Percentiles rank a stretch among this genome's conserved stretches.
Evolutionary conservation across 352 stramenopile species (phyloP).

Genomic region (Globisporangium orthogonon): DNA sequence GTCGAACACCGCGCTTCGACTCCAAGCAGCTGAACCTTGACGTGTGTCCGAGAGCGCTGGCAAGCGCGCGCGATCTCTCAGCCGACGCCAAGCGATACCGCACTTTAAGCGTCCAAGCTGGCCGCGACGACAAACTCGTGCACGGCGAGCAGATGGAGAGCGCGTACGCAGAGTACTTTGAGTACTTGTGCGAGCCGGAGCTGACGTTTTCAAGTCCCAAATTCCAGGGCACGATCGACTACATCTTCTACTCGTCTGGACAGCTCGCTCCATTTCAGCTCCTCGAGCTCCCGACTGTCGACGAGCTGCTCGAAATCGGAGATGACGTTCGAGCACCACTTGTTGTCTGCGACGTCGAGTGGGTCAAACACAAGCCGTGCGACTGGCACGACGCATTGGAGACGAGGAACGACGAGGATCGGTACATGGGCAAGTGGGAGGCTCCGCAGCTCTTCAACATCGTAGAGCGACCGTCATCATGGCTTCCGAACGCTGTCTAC

Average conservation of each 20-base stretch:
- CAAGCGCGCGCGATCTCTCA: neutral
- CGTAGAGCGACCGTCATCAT: constrained; percentile 19
- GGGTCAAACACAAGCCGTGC: constrained; percentile 27
- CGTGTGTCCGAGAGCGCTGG: constrained; percentile 30
- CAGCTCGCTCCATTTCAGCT: constrained; percentile 50
- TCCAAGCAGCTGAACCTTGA: constrained; percentile 26
- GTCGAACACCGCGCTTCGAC: constrained; percentile 60
- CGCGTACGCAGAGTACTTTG: constrained; percentile 54
- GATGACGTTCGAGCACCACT: constrained; percentile 26
- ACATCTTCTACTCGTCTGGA: constrained; percentile 74
- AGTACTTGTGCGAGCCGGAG: constrained; percentile 52
- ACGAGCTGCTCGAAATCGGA: constrained; percentile 30
- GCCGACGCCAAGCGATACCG: constrained; percentile 24
- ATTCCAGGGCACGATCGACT: constrained; percentile 70
- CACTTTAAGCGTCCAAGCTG: constrained; percentile 28
- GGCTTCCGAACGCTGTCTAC: constrained; percentile 60
- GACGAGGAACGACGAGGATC: constrained; percentile 20
- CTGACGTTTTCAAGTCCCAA: constrained; percentile 59
- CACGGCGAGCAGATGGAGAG: constrained; percentile 67
- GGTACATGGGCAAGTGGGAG: constrained; percentile 51
- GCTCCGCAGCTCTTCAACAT: constrained; percentile 35
- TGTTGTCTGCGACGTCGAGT: constrained; percentile 25
- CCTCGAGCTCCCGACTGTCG: constrained; percentile 41
- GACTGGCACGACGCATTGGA: constrained; percentile 22
- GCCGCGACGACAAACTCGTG: constrained; percentile 43